phyloP scores from a whole-genome alignment of 179 eudicot species.

The Heliamphora pulchella region DNA sequence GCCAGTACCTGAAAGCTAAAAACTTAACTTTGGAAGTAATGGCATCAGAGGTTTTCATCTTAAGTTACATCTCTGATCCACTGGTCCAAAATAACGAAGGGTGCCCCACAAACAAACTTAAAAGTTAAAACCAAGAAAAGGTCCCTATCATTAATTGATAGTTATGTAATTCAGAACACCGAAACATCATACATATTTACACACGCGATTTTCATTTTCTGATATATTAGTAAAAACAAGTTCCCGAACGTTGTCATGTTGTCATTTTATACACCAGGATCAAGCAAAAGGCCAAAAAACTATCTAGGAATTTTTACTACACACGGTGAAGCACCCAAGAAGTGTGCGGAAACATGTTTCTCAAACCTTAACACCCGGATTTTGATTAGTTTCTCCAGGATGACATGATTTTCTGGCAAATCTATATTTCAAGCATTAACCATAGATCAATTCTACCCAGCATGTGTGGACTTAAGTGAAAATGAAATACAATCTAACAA shows the following conservation, averaged over 20 bases:
- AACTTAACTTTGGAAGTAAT: background rate
- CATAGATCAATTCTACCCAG: background rate
- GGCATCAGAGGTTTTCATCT: conserved; percentile 2
- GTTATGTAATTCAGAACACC: conserved; percentile 10
- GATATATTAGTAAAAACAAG: too few relatives aligned
- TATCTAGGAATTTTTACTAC: background rate
- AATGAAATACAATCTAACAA: background rate
- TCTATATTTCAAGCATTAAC: background rate
- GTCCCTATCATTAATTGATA: conserved; percentile 22
- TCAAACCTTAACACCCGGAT: background rate
- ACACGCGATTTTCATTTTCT: too few relatives aligned
- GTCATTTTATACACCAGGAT: background rate
- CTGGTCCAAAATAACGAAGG: background rate
- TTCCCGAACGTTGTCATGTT: background rate
- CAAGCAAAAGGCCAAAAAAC: conserved; percentile 1
- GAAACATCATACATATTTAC: background rate
- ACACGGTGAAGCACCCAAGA: conserved; percentile 9
- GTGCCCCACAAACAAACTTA: background rate
- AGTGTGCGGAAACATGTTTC: background rate
- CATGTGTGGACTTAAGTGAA: background rate
- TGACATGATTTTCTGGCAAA: too few relatives aligned
- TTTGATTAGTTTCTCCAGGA: background rate
- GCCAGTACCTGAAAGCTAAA: background rate
- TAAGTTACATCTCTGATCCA: conserved; percentile 14
- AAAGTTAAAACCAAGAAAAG: background rate